Percentiles rank a stretch among this genome's conserved stretches.
phyloP scores from a whole-genome alignment of 1,284 basidiomycete species.

The Ganoderma multipileum region DNA sequence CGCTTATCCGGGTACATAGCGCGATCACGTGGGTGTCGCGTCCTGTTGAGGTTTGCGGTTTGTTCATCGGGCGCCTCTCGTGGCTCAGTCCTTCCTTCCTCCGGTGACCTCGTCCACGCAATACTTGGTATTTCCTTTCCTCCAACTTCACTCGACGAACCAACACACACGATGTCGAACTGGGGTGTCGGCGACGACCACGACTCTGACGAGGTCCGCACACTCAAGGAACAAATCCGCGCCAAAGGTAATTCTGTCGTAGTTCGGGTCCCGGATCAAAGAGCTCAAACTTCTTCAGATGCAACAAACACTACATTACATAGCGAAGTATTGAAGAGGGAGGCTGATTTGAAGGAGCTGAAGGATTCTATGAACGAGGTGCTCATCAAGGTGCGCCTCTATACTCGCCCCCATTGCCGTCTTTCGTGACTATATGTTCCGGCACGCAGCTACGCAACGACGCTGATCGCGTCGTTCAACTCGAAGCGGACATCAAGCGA shows the following conservation, averaged over 20 bases:
- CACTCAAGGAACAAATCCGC: slow-evolving; percentile 63
- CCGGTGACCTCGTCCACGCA: slow-evolving; percentile 15
- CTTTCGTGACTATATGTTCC: not conserved
- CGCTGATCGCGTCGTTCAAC: slow-evolving; percentile 58
- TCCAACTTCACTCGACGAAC: not conserved
- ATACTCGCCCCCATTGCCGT: slow-evolving; percentile 1
- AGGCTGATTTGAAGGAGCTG: slow-evolving; percentile 60
- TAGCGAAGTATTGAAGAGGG: slow-evolving; percentile 60
- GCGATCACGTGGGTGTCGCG: slow-evolving; percentile 30
- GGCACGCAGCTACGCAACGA: slow-evolving; percentile 60
- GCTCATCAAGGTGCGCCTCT: slow-evolving; percentile 58
- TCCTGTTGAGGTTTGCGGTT: slow-evolving; percentile 25
- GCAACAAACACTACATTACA: slow-evolving; percentile 60
- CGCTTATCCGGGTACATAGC: not conserved
- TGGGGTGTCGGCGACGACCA: slow-evolving; percentile 65
- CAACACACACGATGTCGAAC: slow-evolving; percentile 53
- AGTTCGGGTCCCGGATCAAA: not conserved
- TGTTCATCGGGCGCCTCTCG: slow-evolving; percentile 17
- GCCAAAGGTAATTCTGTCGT: slow-evolving; percentile 60
- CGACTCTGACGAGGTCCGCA: slow-evolving; percentile 63
- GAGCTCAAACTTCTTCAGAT: slow-evolving; percentile 16
- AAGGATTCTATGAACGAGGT: slow-evolving; percentile 61
- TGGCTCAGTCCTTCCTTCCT: slow-evolving; percentile 17
- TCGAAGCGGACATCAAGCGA: slow-evolving; percentile 58
- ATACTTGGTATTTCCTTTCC: slow-evolving; percentile 8